Base-by-base conservation (phyloP, 441 rosid species). In the Cnidoscolus chayamansa region DNA sequence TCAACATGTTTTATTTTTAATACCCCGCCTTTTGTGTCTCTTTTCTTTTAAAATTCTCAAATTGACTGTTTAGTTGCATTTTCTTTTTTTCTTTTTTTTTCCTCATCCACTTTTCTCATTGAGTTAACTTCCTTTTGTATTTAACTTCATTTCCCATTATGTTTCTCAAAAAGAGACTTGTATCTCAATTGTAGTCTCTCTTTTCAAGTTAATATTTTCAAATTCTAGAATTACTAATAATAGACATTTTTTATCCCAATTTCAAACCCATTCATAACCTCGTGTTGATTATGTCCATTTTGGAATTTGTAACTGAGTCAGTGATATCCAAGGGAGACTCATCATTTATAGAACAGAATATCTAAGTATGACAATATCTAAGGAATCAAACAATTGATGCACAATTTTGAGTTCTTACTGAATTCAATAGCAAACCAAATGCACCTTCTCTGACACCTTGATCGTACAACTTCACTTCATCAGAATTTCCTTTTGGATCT, bases 391-490 rank as follows among this genome's bases (percentile, higher is more conserved):
- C 51, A 57, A 64, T 16, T 65, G 48, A 68, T 80, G 79, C 78
- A 63, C 72, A 83, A 86, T 63, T 76, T 79, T 73, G 86, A 78
- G 89, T 83, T 84, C 99, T 95, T 92, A 95, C 99, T 61, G 98
- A 92, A 84, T 92, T 95, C 86, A 92, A 89, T 80, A 95, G 93
- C 91, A 95, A 88, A 82, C 99, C 99, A 82, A 95, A 87, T 79
- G 99, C 96, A 85, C 99, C 98, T 86, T 92, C 92, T 80, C 98
- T 86, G 77, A 90, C 97, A 68, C 98, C 99, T 83, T 88, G 85
- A 82, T 86, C 84, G 77, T 91, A 94, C 37, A 90, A 86, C 72
- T 84, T 80, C 20, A 85, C 86, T 75, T 78, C 88, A 73, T 76
- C 57, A 57, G 85, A 64, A 78, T 72, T 83, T 72, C 94, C 94